Evolutionary conservation across 2,329 filamentous ascomycete species (phyloP).

Genomic region (Ampelomyces quisqualis): DNA sequence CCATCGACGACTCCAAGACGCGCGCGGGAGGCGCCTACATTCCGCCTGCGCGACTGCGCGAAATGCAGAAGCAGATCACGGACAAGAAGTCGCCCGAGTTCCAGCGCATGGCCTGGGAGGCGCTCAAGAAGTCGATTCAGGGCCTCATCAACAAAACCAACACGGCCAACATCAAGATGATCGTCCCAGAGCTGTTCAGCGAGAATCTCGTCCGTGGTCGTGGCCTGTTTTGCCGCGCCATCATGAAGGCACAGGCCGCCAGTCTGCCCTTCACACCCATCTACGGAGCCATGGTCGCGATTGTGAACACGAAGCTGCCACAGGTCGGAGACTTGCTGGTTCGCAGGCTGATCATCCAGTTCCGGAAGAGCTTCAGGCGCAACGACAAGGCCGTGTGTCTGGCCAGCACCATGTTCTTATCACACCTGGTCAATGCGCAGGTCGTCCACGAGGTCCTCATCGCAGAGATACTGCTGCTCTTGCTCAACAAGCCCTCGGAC

Average conservation of each 20-base stretch:
- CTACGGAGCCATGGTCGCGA: slow-evolving; percentile 91
- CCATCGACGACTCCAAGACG: slow-evolving; percentile 83
- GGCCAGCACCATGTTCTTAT: slow-evolving; percentile 89
- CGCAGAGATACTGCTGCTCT: slow-evolving; percentile 86
- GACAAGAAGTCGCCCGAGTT: slow-evolving; percentile 97
- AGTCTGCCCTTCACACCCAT: slow-evolving; percentile 95
- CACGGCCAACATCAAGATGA: slow-evolving; percentile 94
- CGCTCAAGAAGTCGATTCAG: slow-evolving; percentile 97
- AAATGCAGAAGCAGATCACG: slow-evolving; percentile 93
- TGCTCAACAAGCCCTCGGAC: slow-evolving; percentile 93
- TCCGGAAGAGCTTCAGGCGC: slow-evolving; percentile 90
- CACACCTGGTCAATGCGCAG: slow-evolving; percentile 93
- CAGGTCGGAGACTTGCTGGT: slow-evolving; percentile 90
- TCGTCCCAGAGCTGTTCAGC: slow-evolving; percentile 91
- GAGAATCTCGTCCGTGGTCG: slow-evolving; percentile 92
- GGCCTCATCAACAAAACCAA: slow-evolving; percentile 99
- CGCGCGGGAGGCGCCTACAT: slow-evolving; percentile 96
- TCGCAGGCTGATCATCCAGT: slow-evolving; percentile 82
- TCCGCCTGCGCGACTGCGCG: slow-evolving; percentile 83
- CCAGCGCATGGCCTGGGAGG: slow-evolving; percentile 98
- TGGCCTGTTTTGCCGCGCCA: slow-evolving; percentile 89
- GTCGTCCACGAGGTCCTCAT: slow-evolving; percentile 92
- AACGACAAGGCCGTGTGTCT: slow-evolving; percentile 97
- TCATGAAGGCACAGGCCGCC: slow-evolving; percentile 97
- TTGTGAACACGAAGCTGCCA: slow-evolving; percentile 96